Evolutionary conservation across 1,139 yeast species (phyloP), one percentile per base, ranked within the genome.

Genomic region (Geotrichum siamense): DNA sequence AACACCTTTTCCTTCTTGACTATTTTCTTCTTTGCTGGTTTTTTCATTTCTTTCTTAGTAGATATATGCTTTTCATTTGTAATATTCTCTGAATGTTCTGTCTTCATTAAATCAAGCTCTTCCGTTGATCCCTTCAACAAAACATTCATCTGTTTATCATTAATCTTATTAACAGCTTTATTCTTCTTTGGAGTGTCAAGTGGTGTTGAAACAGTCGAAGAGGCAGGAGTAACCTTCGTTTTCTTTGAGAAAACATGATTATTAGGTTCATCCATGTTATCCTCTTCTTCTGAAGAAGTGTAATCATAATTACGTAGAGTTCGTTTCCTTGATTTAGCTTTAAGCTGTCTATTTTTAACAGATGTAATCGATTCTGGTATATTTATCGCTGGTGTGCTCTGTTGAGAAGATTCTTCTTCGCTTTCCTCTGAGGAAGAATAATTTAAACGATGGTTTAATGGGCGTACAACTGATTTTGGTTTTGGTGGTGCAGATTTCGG

Each of bases 371-470:
- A 10, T 17, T 30, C 34, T 16, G 34, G 6, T 12, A 21, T 1
- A 74, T 6, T 8, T 9, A 27, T 71, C 1, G 74, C 68, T 4
- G 69, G 62, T 0, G 45, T 43, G 27, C 45, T 43, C 9, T 37
- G 29, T 15, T 28, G 46, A 10, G 46, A 43, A n/a, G 38, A 73
- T 70, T 1, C 68, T 70, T 67, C 72, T 16, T 61, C 66, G 4
- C 69, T 75, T 12, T 73, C 74, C 3, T 74, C 79, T 32, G 74
- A 41, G 30, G 68, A 62, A 44, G 71, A 75, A 49, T 66, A 75
- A 54, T 83, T 81, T 51, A 83, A 71, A 1, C 80, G 76, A 63
- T 83, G 91, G 44, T 79, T 81, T 79, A 82, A 72, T 1, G 93
- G 94, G 37, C 79, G 56, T 23, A 61, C 54, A 34, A 52, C 58